Evolutionary conservation across 1,284 basidiomycete species (phyloP), one percentile per base, ranked within the genome.

Genomic region (Ceratobasidium sp.): DNA sequence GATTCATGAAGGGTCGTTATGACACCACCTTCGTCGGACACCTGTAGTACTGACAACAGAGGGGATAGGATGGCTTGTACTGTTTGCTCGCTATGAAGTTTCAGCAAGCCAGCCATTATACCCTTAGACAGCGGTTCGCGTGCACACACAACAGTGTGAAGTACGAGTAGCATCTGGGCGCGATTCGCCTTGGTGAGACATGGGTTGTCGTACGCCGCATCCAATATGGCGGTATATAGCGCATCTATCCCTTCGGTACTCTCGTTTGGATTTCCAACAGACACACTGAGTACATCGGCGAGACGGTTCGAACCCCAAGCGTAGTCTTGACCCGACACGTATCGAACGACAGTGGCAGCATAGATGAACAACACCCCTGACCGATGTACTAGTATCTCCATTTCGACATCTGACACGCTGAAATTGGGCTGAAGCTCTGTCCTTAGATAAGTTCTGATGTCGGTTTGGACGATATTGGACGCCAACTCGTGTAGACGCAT

Each of bases 321-420:
- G 18, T 14, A n/a, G 4, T n/a, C 23, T 6, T 45, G 6, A 1
- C 41, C 6, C 10, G 2, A 14, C 14, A 61, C 23, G 41, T 61
- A 61, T 46, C 43, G 59, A 16, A 46, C 59, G 23, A 34, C 26
- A 1, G 59, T 61, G 12, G 41, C 23, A 3, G 59, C 59, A n/a
- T 61, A 61, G 21, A 61, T 61, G 59, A 61, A 61, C 39, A 61
- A n/a, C 1, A 8, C 28, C 3, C 59, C 59, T 9, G 59, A 45
- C 12, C 5, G 43, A 16, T 61, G 2, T 2, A 23, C 41, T 21
- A 61, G 41, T 2, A 18, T 21, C 9, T 46, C n/a, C 6, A 46
- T 46, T 8, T 46, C 45, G n/a, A 46, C 45, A 4, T 46, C 45
- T 12, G 45, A 18, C 10, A 46, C 6, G 16, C 1, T 48, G 10